Conservation (phyloP, 169 alveolate species). For the Plasmodium cynomolgi region DNA sequence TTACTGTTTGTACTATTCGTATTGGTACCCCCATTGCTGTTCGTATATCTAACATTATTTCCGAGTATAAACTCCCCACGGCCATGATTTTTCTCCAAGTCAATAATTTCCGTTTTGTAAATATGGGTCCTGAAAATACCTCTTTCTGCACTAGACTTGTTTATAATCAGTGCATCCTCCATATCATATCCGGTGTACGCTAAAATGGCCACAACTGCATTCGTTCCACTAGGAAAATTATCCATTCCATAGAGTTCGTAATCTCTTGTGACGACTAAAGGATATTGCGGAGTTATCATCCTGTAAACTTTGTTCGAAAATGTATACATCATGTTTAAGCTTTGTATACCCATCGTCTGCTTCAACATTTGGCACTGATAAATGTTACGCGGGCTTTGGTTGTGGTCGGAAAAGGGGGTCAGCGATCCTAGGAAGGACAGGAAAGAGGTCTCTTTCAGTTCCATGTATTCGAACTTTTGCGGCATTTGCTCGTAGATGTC, state of each 20-base stretch:
- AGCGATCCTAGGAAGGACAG: conserved; percentile 96
- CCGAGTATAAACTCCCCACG: conserved; percentile 41
- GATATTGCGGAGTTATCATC: conserved; percentile 97
- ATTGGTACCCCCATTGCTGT: not conserved
- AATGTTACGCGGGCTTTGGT: conserved; percentile 99
- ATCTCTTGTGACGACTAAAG: conserved; percentile 96
- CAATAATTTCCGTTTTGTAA: conserved; percentile 94
- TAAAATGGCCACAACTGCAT: conserved; percentile 99
- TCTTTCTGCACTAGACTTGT: conserved; percentile 98
- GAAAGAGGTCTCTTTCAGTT: conserved; percentile 95
- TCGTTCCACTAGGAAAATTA: conserved; percentile 98
- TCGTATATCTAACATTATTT: conserved; percentile 58
- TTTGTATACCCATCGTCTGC: conserved; percentile 99
- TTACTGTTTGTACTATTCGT: not conserved
- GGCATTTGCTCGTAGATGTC: conserved; percentile 85
- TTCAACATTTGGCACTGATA: conserved; percentile 99
- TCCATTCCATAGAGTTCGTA: conserved; percentile 94
- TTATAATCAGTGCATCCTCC: conserved; percentile 99
- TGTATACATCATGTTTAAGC: conserved; percentile 95
- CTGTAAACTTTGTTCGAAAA: conserved; percentile 96
- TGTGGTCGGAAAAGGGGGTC: conserved; percentile 99
- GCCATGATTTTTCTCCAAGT: conserved; percentile 72
- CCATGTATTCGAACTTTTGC: conserved; percentile 94
- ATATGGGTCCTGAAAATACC: conserved; percentile 99
- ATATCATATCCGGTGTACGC: conserved; percentile 99